Conservation (phyloP, 169 alveolate species). For the Plasmodium yoelii region DNA sequence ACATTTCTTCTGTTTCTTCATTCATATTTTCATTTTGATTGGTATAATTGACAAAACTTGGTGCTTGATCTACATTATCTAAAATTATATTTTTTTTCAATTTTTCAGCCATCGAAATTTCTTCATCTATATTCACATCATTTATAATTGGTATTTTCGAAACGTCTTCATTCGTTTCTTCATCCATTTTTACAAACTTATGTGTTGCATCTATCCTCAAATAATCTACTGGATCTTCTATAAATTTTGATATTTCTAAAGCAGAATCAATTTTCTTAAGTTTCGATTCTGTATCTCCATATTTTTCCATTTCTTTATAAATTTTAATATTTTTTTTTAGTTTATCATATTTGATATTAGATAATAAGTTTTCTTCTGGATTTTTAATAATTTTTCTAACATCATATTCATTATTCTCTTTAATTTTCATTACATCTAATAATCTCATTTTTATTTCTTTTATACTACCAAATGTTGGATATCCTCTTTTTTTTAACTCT, state of each 20-base stretch:
- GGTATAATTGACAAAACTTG: neutral
- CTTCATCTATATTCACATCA: constrained; percentile 27
- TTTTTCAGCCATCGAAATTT: constrained; percentile 67
- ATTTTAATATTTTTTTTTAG: constrained; percentile 21
- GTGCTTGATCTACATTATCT: constrained; percentile 40
- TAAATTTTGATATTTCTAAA: constrained; percentile 35
- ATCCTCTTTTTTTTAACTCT: constrained; percentile 63
- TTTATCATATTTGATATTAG: constrained; percentile 32
- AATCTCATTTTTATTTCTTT: constrained; percentile 47
- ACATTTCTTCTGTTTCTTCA: constrained; percentile 44
- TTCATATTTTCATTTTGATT: neutral
- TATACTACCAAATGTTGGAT: constrained; percentile 59
- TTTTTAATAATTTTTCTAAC: constrained; percentile 14
- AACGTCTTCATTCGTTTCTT: constrained; percentile 4
- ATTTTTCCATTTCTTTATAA: constrained; percentile 39
- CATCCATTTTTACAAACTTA: neutral
- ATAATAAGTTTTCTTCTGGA: constrained; percentile 43
- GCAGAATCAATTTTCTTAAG: constrained; percentile 59
- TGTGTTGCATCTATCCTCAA: constrained; percentile 39
- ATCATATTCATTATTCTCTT: constrained; percentile 25
- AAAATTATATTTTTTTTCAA: constrained; percentile 12
- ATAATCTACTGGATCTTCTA: constrained; percentile 58
- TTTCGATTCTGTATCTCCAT: constrained; percentile 62
- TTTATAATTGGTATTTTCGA: constrained; percentile 44
- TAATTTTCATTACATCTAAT: constrained; percentile 34